Conservation (phyloP, 257 asterid genomes). For the Nicotiana tomentosiformis region DNA sequence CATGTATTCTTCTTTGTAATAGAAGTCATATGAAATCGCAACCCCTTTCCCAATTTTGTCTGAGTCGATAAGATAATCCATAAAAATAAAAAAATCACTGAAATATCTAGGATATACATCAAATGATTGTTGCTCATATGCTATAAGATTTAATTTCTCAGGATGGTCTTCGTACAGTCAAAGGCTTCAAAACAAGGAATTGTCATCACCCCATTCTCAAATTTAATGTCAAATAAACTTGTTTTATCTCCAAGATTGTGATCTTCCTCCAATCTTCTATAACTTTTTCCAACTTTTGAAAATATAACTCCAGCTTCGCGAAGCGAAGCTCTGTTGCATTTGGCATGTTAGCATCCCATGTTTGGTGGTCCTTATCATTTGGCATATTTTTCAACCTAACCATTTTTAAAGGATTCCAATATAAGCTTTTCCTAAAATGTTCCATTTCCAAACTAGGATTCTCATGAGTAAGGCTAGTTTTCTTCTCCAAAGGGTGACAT, state of each 20-base stretch:
- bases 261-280: background rate
- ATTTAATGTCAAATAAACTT: background rate
- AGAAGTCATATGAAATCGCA: too few relatives aligned
- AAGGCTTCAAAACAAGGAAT: slow-evolving; percentile 2
- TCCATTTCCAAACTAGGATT: background rate
- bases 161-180: slow-evolving; percentile 5
- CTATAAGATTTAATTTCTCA: slow-evolving; percentile 15
- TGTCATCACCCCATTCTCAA: background rate
- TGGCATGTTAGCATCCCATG: background rate
- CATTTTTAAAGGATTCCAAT: background rate
- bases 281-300: background rate
- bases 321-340: slow-evolving; percentile 13
- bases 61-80: slow-evolving; percentile 14
- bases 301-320: slow-evolving; percentile 7
- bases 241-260: background rate
- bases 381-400: too few relatives aligned
- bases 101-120: slow-evolving; percentile 3
- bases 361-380: background rate
- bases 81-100: slow-evolving; percentile 7
- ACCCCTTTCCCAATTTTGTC: background rate
- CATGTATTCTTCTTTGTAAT: too few relatives aligned
- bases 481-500: too few relatives aligned
- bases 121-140: slow-evolving; percentile 13
- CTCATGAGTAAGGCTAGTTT: background rate
- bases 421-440: background rate